Conservation (phyloP, 352 stramenopile genomes). For the Pythium scleroteichum region DNA sequence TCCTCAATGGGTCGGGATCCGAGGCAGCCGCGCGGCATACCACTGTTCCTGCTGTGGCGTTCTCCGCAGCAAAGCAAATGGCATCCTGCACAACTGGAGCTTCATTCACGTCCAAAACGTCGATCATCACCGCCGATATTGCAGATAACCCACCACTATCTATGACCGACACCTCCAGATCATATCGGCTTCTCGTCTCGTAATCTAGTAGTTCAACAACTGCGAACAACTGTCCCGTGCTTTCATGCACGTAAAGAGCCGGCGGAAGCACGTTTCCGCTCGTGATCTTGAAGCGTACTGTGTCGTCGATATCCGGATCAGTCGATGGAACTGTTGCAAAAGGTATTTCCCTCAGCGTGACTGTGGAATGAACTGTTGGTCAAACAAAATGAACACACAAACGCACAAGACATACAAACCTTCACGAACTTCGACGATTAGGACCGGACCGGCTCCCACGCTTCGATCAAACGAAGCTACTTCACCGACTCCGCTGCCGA, state of each 20-base stretch:
- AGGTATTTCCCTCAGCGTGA: conserved; percentile 12
- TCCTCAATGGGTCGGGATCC: conserved; percentile 21
- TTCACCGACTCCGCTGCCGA: conserved; percentile 51
- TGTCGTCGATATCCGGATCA: conserved; percentile 26
- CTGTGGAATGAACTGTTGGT: conserved; percentile 1
- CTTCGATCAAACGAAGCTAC: conserved; percentile 43
- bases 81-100: conserved; percentile 11
- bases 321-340: conserved; percentile 7
- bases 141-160: conserved; percentile 19
- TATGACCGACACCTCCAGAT: conserved; percentile 13
- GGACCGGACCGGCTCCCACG: conserved; percentile 22
- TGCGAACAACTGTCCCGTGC: conserved; percentile 15
- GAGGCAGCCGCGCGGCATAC: conserved; percentile 21
- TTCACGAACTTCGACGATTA: conserved; percentile 44
- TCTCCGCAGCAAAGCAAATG: conserved; percentile 23
- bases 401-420: conserved; percentile 19
- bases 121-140: conserved; percentile 10
- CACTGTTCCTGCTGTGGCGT: background rate
- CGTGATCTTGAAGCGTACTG: conserved; percentile 13
- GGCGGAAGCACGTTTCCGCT: conserved; percentile 17
- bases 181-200: conserved; percentile 19
- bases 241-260: conserved; percentile 20
- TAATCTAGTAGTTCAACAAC: conserved; percentile 26
- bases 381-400: background rate
- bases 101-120: conserved; percentile 30